Conservation (phyloP, 2,329 filamentous ascomycete species). For the Diaporthe sp. region DNA sequence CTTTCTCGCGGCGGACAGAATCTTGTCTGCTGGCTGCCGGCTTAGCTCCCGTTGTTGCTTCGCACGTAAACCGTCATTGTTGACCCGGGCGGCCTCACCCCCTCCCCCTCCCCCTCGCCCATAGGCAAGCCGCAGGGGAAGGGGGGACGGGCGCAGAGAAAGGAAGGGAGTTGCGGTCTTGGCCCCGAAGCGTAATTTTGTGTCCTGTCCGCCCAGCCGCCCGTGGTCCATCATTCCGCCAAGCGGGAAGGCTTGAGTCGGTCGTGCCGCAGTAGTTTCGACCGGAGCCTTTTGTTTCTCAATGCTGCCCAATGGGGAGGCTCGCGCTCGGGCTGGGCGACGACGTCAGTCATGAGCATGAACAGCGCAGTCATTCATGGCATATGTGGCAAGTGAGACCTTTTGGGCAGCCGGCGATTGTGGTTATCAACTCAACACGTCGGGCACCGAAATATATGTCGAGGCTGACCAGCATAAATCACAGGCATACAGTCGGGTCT, state of each 20-base stretch:
- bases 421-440: neutral
- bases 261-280: conserved; percentile 21
- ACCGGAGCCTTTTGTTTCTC: conserved; percentile 22
- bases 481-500: neutral
- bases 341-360: conserved; percentile 11
- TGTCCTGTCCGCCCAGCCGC: conserved; percentile 1
- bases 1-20: conserved; percentile 3
- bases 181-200: conserved; percentile 20
- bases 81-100: neutral
- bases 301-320: conserved; percentile 20
- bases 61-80: neutral
- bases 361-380: conserved; percentile 6
- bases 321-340: neutral
- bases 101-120: neutral
- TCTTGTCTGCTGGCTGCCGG: conserved; percentile 25
- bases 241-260: conserved; percentile 30
- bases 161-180: conserved; percentile 2
- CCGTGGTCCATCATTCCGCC: conserved; percentile 1
- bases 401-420: neutral
- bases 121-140: neutral
- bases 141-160: neutral
- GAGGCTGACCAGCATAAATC: neutral
- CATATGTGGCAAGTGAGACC: conserved; percentile 16
- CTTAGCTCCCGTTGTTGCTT: conserved; percentile 18
- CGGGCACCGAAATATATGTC: conserved; percentile 2